Evolutionary conservation across 1,284 basidiomycete genomes (phyloP).

Genomic region (Cutaneotrichosporon cyanovorans): DNA sequence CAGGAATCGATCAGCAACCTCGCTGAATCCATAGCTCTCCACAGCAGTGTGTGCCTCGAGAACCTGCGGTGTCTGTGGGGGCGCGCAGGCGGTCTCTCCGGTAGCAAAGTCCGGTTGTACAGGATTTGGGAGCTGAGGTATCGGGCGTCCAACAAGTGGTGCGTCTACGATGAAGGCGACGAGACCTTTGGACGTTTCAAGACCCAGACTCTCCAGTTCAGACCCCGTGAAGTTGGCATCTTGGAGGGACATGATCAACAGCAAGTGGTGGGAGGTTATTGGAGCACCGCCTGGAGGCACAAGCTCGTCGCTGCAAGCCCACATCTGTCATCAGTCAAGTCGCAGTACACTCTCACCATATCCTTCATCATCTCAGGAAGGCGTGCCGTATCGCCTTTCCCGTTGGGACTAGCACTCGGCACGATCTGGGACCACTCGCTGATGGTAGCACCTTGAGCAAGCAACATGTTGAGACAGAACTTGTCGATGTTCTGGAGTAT

Average conservation of each 20-base stretch:
- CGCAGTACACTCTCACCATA: constrained; percentile 1
- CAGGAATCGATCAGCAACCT: not conserved
- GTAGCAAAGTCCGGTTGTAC: constrained; percentile 15
- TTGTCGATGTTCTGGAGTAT: not conserved
- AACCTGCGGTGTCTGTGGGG: not conserved
- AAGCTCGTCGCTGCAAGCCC: constrained; percentile 16
- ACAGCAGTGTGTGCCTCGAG: not conserved
- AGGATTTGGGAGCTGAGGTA: constrained; percentile 21
- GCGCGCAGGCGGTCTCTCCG: not conserved
- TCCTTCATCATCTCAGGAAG: not conserved
- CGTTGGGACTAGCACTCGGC: too few species aligned
- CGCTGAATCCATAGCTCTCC: constrained; percentile 6
- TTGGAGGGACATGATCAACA: constrained; percentile 10
- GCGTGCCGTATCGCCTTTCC: too few species aligned
- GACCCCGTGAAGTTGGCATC: constrained; percentile 8
- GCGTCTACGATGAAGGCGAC: constrained; percentile 15
- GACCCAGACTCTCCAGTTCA: constrained; percentile 8
- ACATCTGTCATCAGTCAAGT: constrained; percentile 14
- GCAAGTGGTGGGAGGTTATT: constrained; percentile 14
- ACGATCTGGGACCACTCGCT: constrained; percentile 16
- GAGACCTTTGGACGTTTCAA: constrained; percentile 2
- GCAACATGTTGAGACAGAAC: not conserved
- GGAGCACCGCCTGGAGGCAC: not conserved
- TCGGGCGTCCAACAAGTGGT: constrained; percentile 7
- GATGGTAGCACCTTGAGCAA: constrained; percentile 10